Base-by-base conservation (phyloP, 176 grass and related monocot species). In the Oryza coarctata region DNA sequence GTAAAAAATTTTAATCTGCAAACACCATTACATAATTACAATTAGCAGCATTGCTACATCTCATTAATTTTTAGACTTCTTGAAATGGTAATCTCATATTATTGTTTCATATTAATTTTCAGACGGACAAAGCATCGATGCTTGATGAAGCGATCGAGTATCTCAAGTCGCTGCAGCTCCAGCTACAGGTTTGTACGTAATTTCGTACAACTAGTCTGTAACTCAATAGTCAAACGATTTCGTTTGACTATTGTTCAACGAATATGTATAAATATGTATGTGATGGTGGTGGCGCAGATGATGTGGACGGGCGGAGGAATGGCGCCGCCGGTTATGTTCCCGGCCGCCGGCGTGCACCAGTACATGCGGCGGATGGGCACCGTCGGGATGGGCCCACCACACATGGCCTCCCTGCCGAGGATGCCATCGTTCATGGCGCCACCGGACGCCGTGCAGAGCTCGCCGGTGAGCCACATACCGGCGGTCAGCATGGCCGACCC, bases 111-210 rank as follows among this genome's bases (percentile, higher is more conserved):
- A 39, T 44, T 57, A 9, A 39, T 44, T 57, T 70, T 66, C 78
- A 98, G 95, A 89, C 90, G 2, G 95, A 94, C 76, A 98, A 89
- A 79, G 92, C 88, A 45, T 94, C 92, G 8, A 94, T 98, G 95
- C 71, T 98, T 31, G 95, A 98, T 63, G 92, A 98, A 69, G 92
- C 95, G 13, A 98, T 98, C 52, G 84, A 93, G 84, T 94, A 94
- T 79, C 91, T 98, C 78, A 98, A 94, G 68, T 87, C 90, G 29
- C 84, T 98, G 79, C 92, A 93, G 74, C 82, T 94, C 9, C 95
- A 94, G 82, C 78, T 98, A 43, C 90, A 95, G 88, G 88, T 92
- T 8, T 18, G 28, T 34, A 60, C 9, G 10, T 11, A 60, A 60
- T 25, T 58, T 60, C 22, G 0, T 25, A 60, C 8, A 60, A 60